Evolutionary conservation across 345 rosid species (phyloP).

Genomic region (Moringa oleifera): DNA sequence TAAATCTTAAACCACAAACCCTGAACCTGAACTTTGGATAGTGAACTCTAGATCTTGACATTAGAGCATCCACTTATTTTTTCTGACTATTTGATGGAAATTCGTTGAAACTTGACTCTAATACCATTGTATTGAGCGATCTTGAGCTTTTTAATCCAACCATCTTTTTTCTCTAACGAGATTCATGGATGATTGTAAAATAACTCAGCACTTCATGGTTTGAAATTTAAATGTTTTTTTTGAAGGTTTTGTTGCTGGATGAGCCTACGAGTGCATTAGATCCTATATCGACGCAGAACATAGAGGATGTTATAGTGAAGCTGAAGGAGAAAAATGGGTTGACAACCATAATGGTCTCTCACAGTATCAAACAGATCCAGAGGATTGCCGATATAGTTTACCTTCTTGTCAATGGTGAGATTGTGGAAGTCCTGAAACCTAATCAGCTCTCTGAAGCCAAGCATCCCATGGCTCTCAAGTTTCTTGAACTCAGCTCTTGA

Average conservation of each 20-base stretch:
- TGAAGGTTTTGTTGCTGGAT: slow-evolving; percentile 64
- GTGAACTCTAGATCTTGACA: too few relatives aligned
- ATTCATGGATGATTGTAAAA: too few relatives aligned
- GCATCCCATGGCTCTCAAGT: slow-evolving; percentile 77
- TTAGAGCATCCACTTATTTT: too few relatives aligned
- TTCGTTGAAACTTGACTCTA: not conserved
- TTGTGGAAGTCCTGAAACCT: slow-evolving; percentile 78
- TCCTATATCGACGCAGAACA: slow-evolving; percentile 77
- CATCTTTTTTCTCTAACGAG: too few relatives aligned
- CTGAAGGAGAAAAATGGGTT: slow-evolving; percentile 61
- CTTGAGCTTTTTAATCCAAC: too few relatives aligned
- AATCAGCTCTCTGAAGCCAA: slow-evolving; percentile 54
- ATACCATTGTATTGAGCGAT: too few relatives aligned
- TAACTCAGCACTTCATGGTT: too few relatives aligned
- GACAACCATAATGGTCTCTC: slow-evolving; percentile 72
- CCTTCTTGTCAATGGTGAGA: slow-evolving; percentile 68
- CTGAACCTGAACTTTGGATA: too few relatives aligned
- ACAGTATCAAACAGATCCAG: slow-evolving; percentile 88
- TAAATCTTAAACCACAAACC: too few relatives aligned
- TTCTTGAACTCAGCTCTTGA: slow-evolving; percentile 57
- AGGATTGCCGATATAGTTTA: slow-evolving; percentile 76
- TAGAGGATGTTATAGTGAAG: slow-evolving; percentile 74
- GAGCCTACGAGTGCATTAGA: slow-evolving; percentile 91
- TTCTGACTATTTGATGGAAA: too few relatives aligned
- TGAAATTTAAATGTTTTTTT: not conserved